Evolutionary conservation across 805 yeast genomes (phyloP), one percentile per base, ranked within the genome.

Genomic region (Metschnikowia santaceciliae): DNA sequence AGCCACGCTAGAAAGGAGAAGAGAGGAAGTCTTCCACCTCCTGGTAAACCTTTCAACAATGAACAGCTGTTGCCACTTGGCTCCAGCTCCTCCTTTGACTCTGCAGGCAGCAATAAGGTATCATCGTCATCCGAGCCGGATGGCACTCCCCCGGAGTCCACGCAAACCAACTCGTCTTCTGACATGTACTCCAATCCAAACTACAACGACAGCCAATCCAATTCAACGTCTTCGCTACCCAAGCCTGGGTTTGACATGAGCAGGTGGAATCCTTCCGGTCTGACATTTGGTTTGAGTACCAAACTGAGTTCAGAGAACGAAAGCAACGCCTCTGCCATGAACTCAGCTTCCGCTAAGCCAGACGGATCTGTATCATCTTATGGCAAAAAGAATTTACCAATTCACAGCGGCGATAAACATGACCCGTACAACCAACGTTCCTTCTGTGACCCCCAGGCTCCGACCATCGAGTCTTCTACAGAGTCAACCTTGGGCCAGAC

Each of bases 41-140:
- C 42, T 5, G 50, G 47, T 4, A 40, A 43, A 19, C 32, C 48
- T 6, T 53, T 49, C 26, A 53, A 53, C 39, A 49, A 49, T 17
- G 55, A 52, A 35, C 55, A 52, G 45, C 55, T 53, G 55, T 37
- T 53, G 23, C 55, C 55, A n/a, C 51, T 53, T n/a, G 53, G 48
- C 22, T 46, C 55, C n/a, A 52, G 41, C 15, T 49, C 48, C 10
- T 32, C 36, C 32, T 19, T 54, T 51, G 14, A 35, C 43, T 30
- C 52, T 53, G 33, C 48, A 6, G 40, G 47, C 47, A 44, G 47
- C n/a, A 33, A 23, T 22, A 44, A 44, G 40, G 37, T 19, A 14
- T 44, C 47, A 26, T 44, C 47, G 20, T 44, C 41, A 3, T 44
- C 47, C 15, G 47, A 44, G 20, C 36, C 46, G 3, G 47, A 44